These are phyloP conservation scores for Beauveria brongniartii DNA, from an alignment of 2,329 filamentous ascomycete genomes.

Conservation along the genomic window DNA sequence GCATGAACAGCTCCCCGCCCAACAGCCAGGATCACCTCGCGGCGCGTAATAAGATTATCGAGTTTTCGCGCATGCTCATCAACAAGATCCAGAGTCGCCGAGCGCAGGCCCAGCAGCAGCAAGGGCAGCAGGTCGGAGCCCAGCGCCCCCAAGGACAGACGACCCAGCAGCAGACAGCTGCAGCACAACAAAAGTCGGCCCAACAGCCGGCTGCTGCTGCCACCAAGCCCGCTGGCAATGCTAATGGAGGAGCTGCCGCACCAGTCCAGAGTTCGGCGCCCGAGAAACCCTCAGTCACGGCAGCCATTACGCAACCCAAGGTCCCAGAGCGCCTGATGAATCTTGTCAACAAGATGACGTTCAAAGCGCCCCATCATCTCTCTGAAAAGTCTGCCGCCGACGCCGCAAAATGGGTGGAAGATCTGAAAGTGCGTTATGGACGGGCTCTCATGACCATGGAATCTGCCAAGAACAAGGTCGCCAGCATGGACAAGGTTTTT, in stretches of 20 bases:
- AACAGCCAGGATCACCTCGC: slow-evolving; percentile 41
- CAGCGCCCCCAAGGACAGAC: slow-evolving; percentile 13
- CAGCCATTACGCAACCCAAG: slow-evolving; percentile 20
- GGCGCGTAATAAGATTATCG: slow-evolving; percentile 49
- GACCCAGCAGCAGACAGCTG: slow-evolving; percentile 16
- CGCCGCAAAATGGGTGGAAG: slow-evolving; percentile 40
- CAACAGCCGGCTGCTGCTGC: slow-evolving; percentile 5
- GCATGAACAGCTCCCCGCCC: slow-evolving; percentile 38
- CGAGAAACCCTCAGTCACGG: not conserved
- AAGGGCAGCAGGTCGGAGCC: slow-evolving; percentile 18
- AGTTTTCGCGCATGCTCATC: slow-evolving; percentile 52
- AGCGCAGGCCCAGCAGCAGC: slow-evolving; percentile 26
- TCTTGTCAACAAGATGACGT: slow-evolving; percentile 41
- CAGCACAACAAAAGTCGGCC: slow-evolving; percentile 6
- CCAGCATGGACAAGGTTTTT: slow-evolving; percentile 33
- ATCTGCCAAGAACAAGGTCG: slow-evolving; percentile 30
- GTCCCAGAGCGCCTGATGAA: slow-evolving; percentile 37
- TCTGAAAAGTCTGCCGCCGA: slow-evolving; percentile 34
- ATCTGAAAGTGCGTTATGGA: slow-evolving; percentile 39
- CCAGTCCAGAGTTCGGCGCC: not conserved
- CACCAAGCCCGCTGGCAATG: not conserved
- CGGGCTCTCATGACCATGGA: slow-evolving; percentile 45
- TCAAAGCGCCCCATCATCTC: slow-evolving; percentile 34
- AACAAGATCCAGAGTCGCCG: slow-evolving; percentile 40
- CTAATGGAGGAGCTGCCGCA: slow-evolving; percentile 1